Conservation (phyloP, 805 yeast genomes). For the Teunomyces cretensis region DNA sequence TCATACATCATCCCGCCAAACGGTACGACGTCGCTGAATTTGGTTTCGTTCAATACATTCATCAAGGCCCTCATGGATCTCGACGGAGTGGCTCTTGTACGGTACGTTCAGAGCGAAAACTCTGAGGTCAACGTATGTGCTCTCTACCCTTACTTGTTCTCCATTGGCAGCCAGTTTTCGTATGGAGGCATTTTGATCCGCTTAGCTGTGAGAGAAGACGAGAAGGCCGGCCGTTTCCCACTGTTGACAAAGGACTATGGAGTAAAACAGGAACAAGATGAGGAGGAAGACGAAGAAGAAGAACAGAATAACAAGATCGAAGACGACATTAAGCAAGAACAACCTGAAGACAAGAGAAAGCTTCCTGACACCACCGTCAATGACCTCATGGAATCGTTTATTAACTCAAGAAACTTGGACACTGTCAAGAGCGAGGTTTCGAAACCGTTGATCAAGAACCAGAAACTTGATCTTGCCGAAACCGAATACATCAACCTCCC, state of each 20-base stretch:
- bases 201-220: constrained; percentile 77
- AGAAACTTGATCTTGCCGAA: constrained; percentile 15
- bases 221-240: constrained; percentile 56
- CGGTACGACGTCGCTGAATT: constrained; percentile 31
- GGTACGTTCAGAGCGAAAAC: constrained; percentile 55
- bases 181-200: constrained; percentile 51
- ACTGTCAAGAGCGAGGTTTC: background rate
- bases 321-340: constrained; percentile 1
- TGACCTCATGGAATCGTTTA: constrained; percentile 33
- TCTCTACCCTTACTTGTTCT: constrained; percentile 44
- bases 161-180: constrained; percentile 8
- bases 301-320: constrained; percentile 1
- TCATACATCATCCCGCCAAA: constrained; percentile 48
- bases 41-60: constrained; percentile 34
- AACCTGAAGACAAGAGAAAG: background rate
- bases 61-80: constrained; percentile 50
- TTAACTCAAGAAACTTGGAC: constrained; percentile 26
- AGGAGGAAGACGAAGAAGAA: constrained; percentile 7
- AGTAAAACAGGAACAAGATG: constrained; percentile 7
- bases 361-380: constrained; percentile 9
- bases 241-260: constrained; percentile 14
- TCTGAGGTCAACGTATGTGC: constrained; percentile 53
- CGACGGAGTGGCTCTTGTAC: constrained; percentile 54
- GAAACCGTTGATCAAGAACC: constrained; percentile 10
- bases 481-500: constrained; percentile 18